Evolutionary conservation across 1,139 yeast species (phyloP).

Genomic region (Pichia sp.): DNA sequence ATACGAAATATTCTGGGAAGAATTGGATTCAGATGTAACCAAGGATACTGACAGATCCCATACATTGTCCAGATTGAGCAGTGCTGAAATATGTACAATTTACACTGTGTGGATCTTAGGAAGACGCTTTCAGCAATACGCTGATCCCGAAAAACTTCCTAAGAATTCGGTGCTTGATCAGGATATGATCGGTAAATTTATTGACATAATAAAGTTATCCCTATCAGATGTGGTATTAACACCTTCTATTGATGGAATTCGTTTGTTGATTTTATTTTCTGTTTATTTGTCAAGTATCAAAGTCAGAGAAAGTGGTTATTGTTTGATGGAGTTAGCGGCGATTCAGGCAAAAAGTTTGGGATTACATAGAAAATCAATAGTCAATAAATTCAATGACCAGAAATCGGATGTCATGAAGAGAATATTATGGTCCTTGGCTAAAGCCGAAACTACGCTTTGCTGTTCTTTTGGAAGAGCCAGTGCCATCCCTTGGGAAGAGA

Average conservation of each 20-base stretch:
- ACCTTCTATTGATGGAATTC: conserved; percentile 41
- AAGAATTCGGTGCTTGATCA: conserved; percentile 24
- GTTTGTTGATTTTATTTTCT: conserved; percentile 38
- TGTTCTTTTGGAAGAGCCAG: conserved; percentile 41
- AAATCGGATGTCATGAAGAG: conserved; percentile 35
- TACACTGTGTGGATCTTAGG: conserved; percentile 43
- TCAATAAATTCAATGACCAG: conserved; percentile 29
- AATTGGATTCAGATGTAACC: conserved; percentile 17
- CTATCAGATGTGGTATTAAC: conserved; percentile 40
- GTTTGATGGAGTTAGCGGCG: conserved; percentile 40
- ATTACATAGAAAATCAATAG: conserved; percentile 36
- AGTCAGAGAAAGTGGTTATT: conserved; percentile 44
- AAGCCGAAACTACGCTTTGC: conserved; percentile 35
- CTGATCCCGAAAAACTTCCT: conserved; percentile 25
- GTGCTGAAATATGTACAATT: conserved; percentile 37
- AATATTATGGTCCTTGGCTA: conserved; percentile 38
- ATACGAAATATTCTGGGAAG: conserved; percentile 37
- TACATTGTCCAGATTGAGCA: conserved; percentile 24
- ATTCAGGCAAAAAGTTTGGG: conserved; percentile 45
- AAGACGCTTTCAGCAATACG: conserved; percentile 29
- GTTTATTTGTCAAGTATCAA: conserved; percentile 40
- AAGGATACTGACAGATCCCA: conserved; percentile 13
- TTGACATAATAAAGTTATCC: conserved; percentile 38
- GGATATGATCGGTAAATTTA: conserved; percentile 30
- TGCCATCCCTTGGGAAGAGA: conserved; percentile 38